Evolutionary conservation across 192 early-diverging fungal species (phyloP), one percentile per base, ranked within the genome.

Genomic region (Neocallimastix lanati): DNA sequence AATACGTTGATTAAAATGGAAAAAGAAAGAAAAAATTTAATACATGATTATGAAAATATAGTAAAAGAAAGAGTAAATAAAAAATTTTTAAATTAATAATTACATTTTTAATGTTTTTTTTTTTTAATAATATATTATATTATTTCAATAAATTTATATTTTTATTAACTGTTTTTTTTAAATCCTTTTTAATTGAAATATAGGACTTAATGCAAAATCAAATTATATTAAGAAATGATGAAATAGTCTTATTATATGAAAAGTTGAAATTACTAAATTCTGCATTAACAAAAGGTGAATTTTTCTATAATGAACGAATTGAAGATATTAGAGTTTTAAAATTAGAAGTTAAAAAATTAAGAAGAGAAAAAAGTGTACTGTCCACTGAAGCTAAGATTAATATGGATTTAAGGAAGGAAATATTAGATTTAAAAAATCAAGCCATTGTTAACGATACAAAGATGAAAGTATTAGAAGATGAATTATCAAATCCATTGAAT

Each of bases 241-340:
- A 90, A 78, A 84, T 91, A 33, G 84, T 87, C 15, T 83, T 91
- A 18, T 80, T 91, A 16, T 89, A 91, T 78, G 89, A 91, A 79
- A 91, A 91, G 81, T 86, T 91, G 80, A 88, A 87, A 78, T 86
- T 91, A 79, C 89, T 89, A 78, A 87, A 85, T 3, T 88, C 87
- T 12, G 88, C 88, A 12, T 82, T 91, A 27, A 86, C 88, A 82
- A 89, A 89, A 79, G 89, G 89, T 29, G 89, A 91, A 81, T 83
- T 88, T 29, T 87, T 87, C 81, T 91, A 91, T 81, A 81, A 85
- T 28, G 89, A 91, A 81, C 77, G 89, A 28, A 81, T 89, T 29
- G 88, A 89, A 81, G 89, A 91, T 81, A 90, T 91, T 77, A 86
- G 89, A 28, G 89, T 91, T 15, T 83, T 90, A 25, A 86, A 85